Conservation (phyloP, 176 grass and related monocot species). For the Panicum miliaceum region DNA sequence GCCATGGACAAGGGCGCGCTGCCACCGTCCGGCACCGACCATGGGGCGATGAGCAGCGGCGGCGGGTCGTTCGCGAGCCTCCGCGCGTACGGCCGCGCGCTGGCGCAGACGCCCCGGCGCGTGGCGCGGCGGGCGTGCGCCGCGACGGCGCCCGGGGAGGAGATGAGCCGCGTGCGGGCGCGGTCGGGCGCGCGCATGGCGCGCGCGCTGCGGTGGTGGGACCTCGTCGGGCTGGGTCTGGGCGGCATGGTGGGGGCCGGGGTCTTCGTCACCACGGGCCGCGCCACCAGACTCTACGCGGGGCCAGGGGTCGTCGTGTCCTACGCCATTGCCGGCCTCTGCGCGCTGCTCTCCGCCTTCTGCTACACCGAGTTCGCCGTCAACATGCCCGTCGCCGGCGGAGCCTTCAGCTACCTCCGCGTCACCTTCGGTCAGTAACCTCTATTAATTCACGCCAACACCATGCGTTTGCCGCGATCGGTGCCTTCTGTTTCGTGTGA, state of each 20-base stretch:
- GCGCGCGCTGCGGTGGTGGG: conserved; percentile 69
- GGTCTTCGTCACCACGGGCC: conserved; percentile 64
- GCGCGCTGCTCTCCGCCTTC: conserved; percentile 92
- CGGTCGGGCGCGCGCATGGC: conserved; percentile 62
- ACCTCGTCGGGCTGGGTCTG: conserved; percentile 63
- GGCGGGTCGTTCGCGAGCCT: conserved; percentile 54
- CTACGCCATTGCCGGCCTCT: conserved; percentile 94
- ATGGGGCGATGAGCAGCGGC: background rate
- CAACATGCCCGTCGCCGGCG: conserved; percentile 85
- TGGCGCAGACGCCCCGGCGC: conserved; percentile 45
- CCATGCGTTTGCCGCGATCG: background rate
- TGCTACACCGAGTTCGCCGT: conserved; percentile 99
- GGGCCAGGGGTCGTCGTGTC: conserved; percentile 49
- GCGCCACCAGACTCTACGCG: conserved; percentile 33
- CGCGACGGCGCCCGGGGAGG: conserved; percentile 53
- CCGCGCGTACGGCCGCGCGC: conserved; percentile 55
- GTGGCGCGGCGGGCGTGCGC: conserved; percentile 43
- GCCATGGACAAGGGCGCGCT: conserved; percentile 36
- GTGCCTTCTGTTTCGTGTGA: too few relatives aligned
- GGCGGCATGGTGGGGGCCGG: conserved; percentile 72
- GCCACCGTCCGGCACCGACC: background rate
- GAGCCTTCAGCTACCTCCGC: conserved; percentile 67
- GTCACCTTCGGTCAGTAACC: conserved; percentile 84
- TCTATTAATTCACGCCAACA: background rate
- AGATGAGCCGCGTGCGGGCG: conserved; percentile 61